Percentiles rank a stretch among this genome's conserved stretches.
phyloP scores from a whole-genome alignment of 2,329 filamentous ascomycete species.

The Clarireedia monteithiana region DNA sequence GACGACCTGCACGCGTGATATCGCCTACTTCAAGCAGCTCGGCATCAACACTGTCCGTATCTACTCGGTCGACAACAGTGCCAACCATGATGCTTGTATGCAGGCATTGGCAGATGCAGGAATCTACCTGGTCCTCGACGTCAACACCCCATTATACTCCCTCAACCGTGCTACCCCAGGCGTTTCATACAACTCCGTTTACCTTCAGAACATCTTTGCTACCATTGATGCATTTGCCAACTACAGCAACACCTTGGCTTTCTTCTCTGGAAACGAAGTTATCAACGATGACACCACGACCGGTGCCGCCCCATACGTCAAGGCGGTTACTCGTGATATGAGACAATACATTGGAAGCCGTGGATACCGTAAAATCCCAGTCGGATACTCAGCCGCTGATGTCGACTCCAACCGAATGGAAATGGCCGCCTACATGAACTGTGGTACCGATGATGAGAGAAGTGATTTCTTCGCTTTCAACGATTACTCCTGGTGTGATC shows the following conservation, averaged over 20 bases:
- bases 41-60: conserved; percentile 67
- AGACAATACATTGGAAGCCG: conserved; percentile 43
- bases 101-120: conserved; percentile 55
- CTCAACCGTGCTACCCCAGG: conserved; percentile 54
- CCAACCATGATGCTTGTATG: conserved; percentile 64
- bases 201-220: conserved; percentile 64
- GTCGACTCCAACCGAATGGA: conserved; percentile 60
- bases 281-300: conserved; percentile 47
- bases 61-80: conserved; percentile 66
- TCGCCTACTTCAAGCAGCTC: conserved; percentile 58
- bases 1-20: conserved; percentile 54
- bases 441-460: conserved; percentile 56
- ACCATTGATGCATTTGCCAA: conserved; percentile 60
- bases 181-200: conserved; percentile 60
- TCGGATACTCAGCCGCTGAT: conserved; percentile 57
- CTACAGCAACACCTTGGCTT: conserved; percentile 60
- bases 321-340: conserved; percentile 51
- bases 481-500: conserved; percentile 60
- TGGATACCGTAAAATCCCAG: conserved; percentile 42
- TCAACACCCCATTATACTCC: conserved; percentile 67
- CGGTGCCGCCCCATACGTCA: conserved; percentile 46
- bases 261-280: conserved; percentile 54
- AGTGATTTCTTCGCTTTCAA: conserved; percentile 62
- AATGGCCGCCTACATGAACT: conserved; percentile 68
- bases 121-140: conserved; percentile 66